Conservation (phyloP, 495 filamentous ascomycete species). For the Lophiostoma macrostomum region DNA sequence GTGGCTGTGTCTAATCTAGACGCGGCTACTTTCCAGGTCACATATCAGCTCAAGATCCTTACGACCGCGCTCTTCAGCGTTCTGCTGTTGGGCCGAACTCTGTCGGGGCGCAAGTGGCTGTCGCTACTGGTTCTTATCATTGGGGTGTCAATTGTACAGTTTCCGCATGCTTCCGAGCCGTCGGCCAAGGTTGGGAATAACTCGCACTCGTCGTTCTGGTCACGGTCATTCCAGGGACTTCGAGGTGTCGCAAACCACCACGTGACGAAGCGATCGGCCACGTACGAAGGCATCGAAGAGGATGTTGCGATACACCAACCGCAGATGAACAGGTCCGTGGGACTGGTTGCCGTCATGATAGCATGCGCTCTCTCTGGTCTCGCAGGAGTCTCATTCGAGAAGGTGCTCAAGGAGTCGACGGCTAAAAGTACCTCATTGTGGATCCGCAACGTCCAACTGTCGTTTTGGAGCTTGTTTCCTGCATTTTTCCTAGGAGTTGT, state of each 20-base stretch:
- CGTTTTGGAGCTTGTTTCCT: constrained; percentile 86
- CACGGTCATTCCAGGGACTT: constrained; percentile 65
- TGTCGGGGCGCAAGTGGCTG: constrained; percentile 72
- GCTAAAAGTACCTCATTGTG: constrained; percentile 63
- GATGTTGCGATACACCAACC: constrained; percentile 64
- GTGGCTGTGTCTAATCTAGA: constrained; percentile 87
- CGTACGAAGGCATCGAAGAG: constrained; percentile 88
- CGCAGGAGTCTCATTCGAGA: constrained; percentile 91
- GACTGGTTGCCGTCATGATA: constrained; percentile 71
- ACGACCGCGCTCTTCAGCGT: constrained; percentile 88
- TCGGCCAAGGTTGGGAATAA: constrained; percentile 37
- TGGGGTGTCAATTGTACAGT: constrained; percentile 83
- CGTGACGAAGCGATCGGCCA: constrained; percentile 76
- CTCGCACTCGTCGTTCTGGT: constrained; percentile 57
- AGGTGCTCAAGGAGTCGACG: constrained; percentile 79
- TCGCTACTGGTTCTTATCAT: constrained; percentile 74
- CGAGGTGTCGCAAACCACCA: constrained; percentile 49
- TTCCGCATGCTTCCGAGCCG: constrained; percentile 49
- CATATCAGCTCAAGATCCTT: constrained; percentile 90
- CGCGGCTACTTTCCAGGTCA: constrained; percentile 86
- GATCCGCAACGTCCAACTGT: constrained; percentile 91
- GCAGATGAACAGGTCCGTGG: constrained; percentile 69
- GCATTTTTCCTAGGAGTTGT: constrained; percentile 82
- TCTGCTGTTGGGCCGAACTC: constrained; percentile 63
- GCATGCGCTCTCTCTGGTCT: constrained; percentile 77